These are phyloP conservation scores for Dendrobium nobile DNA, from an alignment of 106 monocot species.

Conservation along the genomic window DNA sequence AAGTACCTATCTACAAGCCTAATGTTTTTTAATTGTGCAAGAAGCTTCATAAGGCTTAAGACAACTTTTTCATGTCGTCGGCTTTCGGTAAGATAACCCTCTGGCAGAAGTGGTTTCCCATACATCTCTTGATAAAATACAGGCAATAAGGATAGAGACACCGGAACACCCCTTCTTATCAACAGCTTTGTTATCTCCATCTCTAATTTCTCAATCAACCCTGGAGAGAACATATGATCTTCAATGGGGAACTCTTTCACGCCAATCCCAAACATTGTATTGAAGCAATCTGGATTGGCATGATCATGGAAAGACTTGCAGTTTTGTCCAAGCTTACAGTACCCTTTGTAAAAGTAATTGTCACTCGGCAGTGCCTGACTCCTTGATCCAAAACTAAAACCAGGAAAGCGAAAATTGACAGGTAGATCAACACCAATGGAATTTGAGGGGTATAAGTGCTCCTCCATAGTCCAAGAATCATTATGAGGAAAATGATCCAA, in stretches of 20 bases:
- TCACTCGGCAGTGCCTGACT: conserved; percentile 15
- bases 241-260: conserved; percentile 14
- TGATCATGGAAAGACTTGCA: conserved; percentile 61
- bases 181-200: conserved; percentile 61
- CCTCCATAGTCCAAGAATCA: neutral
- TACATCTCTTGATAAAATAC: conserved; percentile 65
- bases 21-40: conserved; percentile 56
- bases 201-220: conserved; percentile 51
- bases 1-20: conserved; percentile 69
- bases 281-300: conserved; percentile 10
- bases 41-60: conserved; percentile 67
- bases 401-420: neutral
- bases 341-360: conserved; percentile 60
- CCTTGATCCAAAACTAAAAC: neutral
- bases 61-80: conserved; percentile 79
- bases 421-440: neutral
- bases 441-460: neutral
- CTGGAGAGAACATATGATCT: conserved; percentile 17
- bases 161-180: conserved; percentile 36
- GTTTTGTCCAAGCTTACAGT: conserved; percentile 54
- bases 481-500: neutral
- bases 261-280: neutral
- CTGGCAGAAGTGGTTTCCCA: conserved; percentile 66
- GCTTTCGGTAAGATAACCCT: conserved; percentile 85
- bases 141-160: conserved; percentile 72